Percentiles rank a stretch among this genome's conserved stretches.
Conservation (phyloP, 2,329 filamentous ascomycete genomes). For the Pyrenophora seminiperda region DNA sequence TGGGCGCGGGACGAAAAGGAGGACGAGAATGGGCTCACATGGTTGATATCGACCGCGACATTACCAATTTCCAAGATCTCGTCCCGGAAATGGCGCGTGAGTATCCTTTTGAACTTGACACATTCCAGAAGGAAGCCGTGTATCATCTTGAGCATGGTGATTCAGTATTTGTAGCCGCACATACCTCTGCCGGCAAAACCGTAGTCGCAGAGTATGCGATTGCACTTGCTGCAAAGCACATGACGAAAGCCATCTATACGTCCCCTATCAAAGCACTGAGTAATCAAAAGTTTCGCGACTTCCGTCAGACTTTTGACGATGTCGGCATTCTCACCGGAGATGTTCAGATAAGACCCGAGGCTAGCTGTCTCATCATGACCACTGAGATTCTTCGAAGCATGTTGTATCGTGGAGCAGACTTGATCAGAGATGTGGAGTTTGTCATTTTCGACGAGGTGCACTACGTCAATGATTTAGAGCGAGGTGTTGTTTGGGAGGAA, state of each 20-base stretch:
- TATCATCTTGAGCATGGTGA: constrained; percentile 97
- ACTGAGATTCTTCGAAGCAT: constrained; percentile 98
- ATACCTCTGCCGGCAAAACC: constrained; percentile 97
- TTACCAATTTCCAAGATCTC: constrained; percentile 90
- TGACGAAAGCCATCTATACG: constrained; percentile 99
- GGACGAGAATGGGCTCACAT: constrained; percentile 97
- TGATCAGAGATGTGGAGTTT: constrained; percentile 96
- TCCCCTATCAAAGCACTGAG: constrained; percentile 98
- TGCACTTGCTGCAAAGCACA: constrained; percentile 92
- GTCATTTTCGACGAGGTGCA: constrained; percentile 99
- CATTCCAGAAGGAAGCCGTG: constrained; percentile 97
- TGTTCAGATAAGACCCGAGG: constrained; percentile 96
- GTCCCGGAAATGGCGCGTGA: constrained; percentile 95
- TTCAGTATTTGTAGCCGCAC: constrained; percentile 95
- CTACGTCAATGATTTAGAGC: constrained; percentile 94
- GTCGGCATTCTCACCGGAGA: constrained; percentile 97
- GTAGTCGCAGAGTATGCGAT: constrained; percentile 98
- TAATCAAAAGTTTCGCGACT: constrained; percentile 98
- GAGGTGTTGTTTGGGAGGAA: constrained; percentile 98
- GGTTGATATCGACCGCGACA: constrained; percentile 91
- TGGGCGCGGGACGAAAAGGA: constrained; percentile 72
- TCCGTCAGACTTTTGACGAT: constrained; percentile 86
- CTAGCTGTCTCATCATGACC: constrained; percentile 98
- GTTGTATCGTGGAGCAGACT: constrained; percentile 93
- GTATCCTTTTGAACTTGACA: constrained; percentile 97